Conservation (phyloP, 2,329 filamentous ascomycete species). For the Penicillium sp. region DNA sequence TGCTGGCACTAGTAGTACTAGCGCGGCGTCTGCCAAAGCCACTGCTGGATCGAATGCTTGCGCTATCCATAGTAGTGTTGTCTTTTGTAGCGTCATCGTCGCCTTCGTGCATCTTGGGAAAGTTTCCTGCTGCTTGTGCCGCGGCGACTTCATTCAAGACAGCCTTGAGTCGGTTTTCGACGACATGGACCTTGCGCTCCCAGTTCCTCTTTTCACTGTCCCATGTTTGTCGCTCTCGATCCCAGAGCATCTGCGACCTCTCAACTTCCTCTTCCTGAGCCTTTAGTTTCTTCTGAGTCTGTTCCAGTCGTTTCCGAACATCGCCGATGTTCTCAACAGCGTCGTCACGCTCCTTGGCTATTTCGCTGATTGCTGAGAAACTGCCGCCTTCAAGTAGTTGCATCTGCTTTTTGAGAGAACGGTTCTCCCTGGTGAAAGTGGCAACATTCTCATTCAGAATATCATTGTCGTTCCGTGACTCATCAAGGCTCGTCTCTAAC, state of each 20-base stretch:
- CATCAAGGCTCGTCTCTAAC: conserved; percentile 71
- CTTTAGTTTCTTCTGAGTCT: conserved; percentile 70
- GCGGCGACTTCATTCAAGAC: conserved; percentile 76
- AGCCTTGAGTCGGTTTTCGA: conserved; percentile 77
- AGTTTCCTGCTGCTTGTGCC: conserved; percentile 31
- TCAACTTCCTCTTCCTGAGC: conserved; percentile 79
- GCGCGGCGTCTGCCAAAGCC: conserved; percentile 58
- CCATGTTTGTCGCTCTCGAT: conserved; percentile 79
- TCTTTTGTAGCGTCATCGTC: conserved; percentile 47
- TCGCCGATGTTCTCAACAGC: conserved; percentile 70
- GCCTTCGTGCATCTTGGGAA: conserved; percentile 44
- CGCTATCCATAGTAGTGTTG: conserved; percentile 61
- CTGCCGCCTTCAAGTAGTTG: conserved; percentile 84
- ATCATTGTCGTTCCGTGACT: conserved; percentile 70
- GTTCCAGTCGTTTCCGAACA: conserved; percentile 71
- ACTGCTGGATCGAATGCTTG: conserved; percentile 70
- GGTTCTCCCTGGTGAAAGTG: conserved; percentile 67
- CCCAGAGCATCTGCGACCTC: conserved; percentile 74
- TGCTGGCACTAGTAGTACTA: conserved; percentile 50
- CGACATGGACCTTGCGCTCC: conserved; percentile 84
- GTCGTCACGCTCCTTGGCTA: conserved; percentile 81
- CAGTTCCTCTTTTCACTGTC: conserved; percentile 75
- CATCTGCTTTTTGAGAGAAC: conserved; percentile 78
- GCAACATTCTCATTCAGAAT: conserved; percentile 59
- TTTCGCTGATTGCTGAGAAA: conserved; percentile 75